Percentiles rank a stretch among this genome's conserved stretches.
Evolutionary conservation across 148 eudicot genomes (phyloP).

Genomic region (Polygonum maritimum): DNA sequence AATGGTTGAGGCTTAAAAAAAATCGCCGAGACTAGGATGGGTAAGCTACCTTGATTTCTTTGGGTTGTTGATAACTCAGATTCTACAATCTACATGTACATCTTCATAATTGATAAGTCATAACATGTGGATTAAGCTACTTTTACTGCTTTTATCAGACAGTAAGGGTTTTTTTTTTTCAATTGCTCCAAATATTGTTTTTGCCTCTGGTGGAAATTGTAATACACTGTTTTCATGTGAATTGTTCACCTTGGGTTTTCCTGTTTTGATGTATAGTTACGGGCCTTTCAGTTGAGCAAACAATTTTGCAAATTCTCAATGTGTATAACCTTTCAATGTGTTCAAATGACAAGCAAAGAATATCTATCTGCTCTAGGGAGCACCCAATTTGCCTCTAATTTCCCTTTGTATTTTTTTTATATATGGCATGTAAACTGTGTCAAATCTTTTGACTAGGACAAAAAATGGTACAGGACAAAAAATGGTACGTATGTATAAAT

Average conservation of each 20-base stretch:
- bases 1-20: constrained; percentile 37
- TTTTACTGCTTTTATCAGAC: background rate
- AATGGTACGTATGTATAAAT: too few relatives aligned
- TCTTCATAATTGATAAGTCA: background rate
- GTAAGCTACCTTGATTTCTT: constrained; percentile 26
- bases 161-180: constrained; percentile 1
- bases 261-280: too few relatives aligned
- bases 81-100: background rate
- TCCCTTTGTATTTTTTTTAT: too few relatives aligned
- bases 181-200: constrained; percentile 1
- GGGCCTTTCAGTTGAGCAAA: background rate
- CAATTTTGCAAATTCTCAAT: background rate
- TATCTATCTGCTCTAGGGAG: background rate
- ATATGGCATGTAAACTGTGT: too few relatives aligned
- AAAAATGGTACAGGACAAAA: too few relatives aligned
- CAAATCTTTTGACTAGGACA: too few relatives aligned
- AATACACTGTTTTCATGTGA: background rate
- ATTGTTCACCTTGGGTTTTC: too few relatives aligned
- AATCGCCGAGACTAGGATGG: constrained; percentile 69
- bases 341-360: background rate
- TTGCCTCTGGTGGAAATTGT: background rate
- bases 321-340: background rate
- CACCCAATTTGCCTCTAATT: too few relatives aligned
- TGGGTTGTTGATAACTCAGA: background rate
- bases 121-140: background rate